phyloP scores from a whole-genome alignment of 176 grass and related monocot genomes.

The Phoenix roebelenii region DNA sequence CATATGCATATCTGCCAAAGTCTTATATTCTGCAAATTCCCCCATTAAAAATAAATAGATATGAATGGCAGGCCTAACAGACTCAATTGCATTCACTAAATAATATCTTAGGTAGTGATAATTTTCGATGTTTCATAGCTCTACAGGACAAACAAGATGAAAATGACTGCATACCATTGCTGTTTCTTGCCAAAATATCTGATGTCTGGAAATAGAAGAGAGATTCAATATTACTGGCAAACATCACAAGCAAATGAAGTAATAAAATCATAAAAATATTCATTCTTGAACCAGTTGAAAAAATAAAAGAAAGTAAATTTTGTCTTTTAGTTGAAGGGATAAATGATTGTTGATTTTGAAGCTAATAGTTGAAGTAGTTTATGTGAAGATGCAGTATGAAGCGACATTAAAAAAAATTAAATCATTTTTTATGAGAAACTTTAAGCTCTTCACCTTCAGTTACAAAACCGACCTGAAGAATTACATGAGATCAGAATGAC shows the following conservation, averaged over 20 bases:
- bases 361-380: too few relatives aligned
- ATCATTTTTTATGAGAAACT: too few relatives aligned
- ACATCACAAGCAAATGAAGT: too few relatives aligned
- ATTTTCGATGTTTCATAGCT: background rate
- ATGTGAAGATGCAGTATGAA: too few relatives aligned
- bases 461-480: too few relatives aligned
- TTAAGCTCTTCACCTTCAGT: too few relatives aligned
- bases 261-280: background rate
- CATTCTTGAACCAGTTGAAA: background rate
- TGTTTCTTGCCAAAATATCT: conserved; percentile 6
- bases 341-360: too few relatives aligned
- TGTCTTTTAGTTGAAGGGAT: too few relatives aligned
- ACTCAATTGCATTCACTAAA: background rate
- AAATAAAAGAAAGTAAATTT: too few relatives aligned
- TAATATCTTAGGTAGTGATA: too few relatives aligned
- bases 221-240: background rate
- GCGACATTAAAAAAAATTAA: too few relatives aligned
- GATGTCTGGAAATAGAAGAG: conserved; percentile 3
- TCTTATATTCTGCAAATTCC: background rate
- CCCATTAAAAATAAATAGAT: conserved; percentile 3
- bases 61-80: background rate
- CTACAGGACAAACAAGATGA: background rate
- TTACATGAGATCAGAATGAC: too few relatives aligned
- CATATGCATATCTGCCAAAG: conserved; percentile 8
- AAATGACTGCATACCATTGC: conserved; percentile 2